Evolutionary conservation across 352 stramenopile species (phyloP).

Genomic region (Globisporangium okanoganense): DNA sequence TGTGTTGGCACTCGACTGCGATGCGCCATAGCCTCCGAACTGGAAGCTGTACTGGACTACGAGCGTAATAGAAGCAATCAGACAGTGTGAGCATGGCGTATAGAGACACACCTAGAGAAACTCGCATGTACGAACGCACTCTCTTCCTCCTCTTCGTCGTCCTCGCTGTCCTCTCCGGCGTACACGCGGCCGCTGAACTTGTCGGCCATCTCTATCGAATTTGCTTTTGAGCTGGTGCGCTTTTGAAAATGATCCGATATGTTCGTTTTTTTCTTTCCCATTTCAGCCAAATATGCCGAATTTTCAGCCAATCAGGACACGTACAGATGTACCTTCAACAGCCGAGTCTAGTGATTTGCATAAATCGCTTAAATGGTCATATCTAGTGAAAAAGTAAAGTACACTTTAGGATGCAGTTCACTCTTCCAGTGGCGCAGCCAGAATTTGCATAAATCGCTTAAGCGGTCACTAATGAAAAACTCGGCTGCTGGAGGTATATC

Average conservation of each 20-base stretch:
- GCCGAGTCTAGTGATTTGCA: too few species aligned
- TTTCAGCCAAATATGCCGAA: neutral
- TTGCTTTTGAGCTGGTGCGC: neutral
- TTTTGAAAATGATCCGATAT: constrained; percentile 1
- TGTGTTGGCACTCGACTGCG: constrained; percentile 13
- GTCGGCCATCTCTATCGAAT: constrained; percentile 35
- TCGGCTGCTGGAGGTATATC: too few species aligned
- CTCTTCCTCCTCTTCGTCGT: constrained; percentile 64
- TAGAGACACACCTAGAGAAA: neutral
- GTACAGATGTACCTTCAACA: too few species aligned
- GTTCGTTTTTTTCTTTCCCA: neutral
- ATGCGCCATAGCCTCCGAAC: constrained; percentile 31
- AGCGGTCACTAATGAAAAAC: too few species aligned
- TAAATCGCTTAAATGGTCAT: too few species aligned
- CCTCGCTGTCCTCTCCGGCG: constrained; percentile 76
- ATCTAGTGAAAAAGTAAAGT: too few species aligned
- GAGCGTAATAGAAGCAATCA: neutral
- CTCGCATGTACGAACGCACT: constrained; percentile 9
- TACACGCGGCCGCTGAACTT: constrained; percentile 63
- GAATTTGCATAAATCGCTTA: too few species aligned
- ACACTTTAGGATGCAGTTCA: too few species aligned
- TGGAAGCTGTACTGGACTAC: constrained; percentile 49
- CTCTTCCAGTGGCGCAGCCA: too few species aligned
- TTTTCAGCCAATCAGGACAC: neutral
- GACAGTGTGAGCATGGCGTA: neutral